These are phyloP conservation scores for Xylaria sp. DNA, from an alignment of 2,329 filamentous ascomycete species.

Conservation along the genomic window DNA sequence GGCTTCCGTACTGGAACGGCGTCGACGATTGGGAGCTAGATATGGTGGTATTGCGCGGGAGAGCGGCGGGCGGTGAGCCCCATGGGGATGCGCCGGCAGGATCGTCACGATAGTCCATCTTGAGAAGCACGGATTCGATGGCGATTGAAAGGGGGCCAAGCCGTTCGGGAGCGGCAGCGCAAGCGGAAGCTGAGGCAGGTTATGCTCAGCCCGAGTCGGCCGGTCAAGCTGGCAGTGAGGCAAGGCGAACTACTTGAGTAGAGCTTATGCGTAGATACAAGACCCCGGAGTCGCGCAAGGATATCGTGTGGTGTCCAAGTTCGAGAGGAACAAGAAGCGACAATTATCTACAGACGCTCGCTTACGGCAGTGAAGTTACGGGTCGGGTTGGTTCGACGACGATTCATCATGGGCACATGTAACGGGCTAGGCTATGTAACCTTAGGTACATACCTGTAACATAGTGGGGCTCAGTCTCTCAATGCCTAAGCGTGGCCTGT, in stretches of 20 bases:
- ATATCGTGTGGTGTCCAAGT: neutral
- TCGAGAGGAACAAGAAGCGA: neutral
- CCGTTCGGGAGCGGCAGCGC: constrained; percentile 1
- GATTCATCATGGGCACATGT: neutral
- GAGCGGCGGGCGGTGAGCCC: constrained; percentile 63
- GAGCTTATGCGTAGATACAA: neutral
- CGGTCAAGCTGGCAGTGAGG: neutral
- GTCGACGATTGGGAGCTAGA: constrained; percentile 52
- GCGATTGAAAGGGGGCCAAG: constrained; percentile 23
- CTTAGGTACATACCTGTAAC: too few species aligned
- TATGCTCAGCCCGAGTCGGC: constrained; percentile 1
- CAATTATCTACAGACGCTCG: constrained; percentile 8
- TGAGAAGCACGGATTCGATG: constrained; percentile 28
- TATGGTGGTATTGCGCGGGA: constrained; percentile 57
- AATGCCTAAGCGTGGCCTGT: constrained; percentile 16
- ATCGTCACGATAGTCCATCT: constrained; percentile 69
- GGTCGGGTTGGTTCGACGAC: constrained; percentile 12
- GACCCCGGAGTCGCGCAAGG: constrained; percentile 1
- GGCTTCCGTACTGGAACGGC: constrained; percentile 56
- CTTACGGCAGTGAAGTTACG: constrained; percentile 27
- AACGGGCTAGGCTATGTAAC: neutral
- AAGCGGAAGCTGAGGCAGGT: constrained; percentile 11
- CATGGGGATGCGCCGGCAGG: constrained; percentile 64
- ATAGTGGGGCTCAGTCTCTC: neutral
- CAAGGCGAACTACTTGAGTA: neutral